Percentiles rank a stretch among this genome's conserved stretches.
Evolutionary conservation across 306 rosid genomes (phyloP).

Genomic region (Gynostemma pentaphyllum): DNA sequence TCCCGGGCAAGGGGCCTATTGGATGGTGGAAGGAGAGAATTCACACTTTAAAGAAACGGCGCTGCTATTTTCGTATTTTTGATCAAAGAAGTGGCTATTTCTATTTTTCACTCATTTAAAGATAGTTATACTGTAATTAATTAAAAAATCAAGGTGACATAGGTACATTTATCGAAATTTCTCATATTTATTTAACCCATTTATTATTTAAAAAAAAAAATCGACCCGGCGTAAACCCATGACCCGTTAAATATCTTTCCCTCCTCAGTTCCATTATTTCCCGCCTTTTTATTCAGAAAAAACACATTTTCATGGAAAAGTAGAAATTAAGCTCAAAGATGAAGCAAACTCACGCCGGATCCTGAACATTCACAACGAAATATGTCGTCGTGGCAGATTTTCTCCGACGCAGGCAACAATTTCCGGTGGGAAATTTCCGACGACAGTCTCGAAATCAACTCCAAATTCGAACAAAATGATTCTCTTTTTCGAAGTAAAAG

Average conservation of each 20-base stretch:
- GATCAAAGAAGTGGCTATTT: too few species aligned
- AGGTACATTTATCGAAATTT: too few species aligned
- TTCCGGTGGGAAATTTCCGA: slow-evolving; percentile 26
- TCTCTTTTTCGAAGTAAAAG: not conserved
- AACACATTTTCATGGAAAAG: not conserved
- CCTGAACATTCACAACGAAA: not conserved
- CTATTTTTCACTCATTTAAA: too few species aligned
- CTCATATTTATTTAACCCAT: too few species aligned
- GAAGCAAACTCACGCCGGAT: not conserved
- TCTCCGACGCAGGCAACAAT: slow-evolving; percentile 13
- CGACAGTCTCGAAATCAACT: slow-evolving; percentile 5
- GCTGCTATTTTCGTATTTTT: too few species aligned
- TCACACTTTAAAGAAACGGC: too few species aligned
- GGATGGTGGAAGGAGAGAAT: too few species aligned
- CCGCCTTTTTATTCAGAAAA: slow-evolving; percentile 2
- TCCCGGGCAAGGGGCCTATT: too few species aligned
- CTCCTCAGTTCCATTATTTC: not conserved
- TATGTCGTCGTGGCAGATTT: slow-evolving; percentile 37
- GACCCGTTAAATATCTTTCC: not conserved
- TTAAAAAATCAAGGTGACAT: too few species aligned
- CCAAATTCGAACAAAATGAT: not conserved
- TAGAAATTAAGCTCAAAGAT: not conserved
- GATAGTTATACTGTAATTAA: too few species aligned
- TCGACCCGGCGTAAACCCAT: not conserved
- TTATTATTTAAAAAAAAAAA: too few species aligned